phyloP scores from a whole-genome alignment of 768 basidiomycete species.

The Russula brevipes region DNA sequence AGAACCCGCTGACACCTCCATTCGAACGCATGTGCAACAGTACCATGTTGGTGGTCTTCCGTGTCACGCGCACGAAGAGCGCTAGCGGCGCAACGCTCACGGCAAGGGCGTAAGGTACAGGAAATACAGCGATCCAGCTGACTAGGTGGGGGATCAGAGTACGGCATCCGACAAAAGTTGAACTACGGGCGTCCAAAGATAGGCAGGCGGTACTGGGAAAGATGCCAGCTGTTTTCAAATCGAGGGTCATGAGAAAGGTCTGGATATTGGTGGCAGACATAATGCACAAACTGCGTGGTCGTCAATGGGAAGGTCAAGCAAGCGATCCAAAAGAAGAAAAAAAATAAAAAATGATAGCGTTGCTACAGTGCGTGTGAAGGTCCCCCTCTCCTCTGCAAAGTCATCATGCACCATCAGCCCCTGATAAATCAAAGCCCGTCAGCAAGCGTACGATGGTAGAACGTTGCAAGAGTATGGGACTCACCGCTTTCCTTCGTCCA shows the following conservation, averaged over 20 bases:
- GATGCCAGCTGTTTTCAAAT: background rate
- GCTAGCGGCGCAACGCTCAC: background rate
- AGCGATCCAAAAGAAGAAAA: background rate
- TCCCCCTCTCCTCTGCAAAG: background rate
- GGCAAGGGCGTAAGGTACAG: background rate
- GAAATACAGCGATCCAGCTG: background rate
- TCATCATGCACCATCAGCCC: conserved; percentile 23
- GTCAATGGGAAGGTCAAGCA: background rate
- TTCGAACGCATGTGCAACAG: background rate
- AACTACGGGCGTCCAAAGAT: background rate
- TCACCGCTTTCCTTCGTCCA: conserved; percentile 83
- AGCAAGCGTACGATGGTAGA: background rate
- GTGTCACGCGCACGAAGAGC: background rate
- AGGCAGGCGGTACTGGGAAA: background rate
- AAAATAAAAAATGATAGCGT: conserved; percentile 9
- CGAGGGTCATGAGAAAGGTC: background rate
- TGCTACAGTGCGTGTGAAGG: conserved; percentile 4
- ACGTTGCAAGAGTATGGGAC: conserved; percentile 25
- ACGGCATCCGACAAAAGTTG: background rate
- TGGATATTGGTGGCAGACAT: conserved; percentile 13
- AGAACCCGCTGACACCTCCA: background rate
- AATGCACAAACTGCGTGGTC: conserved; percentile 13
- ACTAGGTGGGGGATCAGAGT: background rate
- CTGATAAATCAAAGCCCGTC: background rate
- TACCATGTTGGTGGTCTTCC: background rate